phyloP scores from a whole-genome alignment of 2,329 filamentous ascomycete species.

The Dactylellina drechsleri region DNA sequence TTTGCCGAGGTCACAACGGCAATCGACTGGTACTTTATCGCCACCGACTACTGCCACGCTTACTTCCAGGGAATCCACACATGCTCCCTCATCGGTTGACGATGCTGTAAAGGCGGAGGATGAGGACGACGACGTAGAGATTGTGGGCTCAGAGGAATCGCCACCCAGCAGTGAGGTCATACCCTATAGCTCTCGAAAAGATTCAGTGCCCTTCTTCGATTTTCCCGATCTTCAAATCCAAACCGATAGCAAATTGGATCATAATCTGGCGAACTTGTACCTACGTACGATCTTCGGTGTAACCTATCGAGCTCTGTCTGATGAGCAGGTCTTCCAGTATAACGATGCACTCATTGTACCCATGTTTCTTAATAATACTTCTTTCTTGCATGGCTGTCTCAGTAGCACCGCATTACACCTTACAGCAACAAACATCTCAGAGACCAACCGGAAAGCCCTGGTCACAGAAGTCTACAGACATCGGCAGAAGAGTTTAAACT shows the following conservation, averaged over 20 bases:
- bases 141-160: constrained; percentile 31
- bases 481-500: constrained; percentile 48
- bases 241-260: constrained; percentile 41
- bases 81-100: constrained; percentile 23
- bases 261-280: constrained; percentile 50
- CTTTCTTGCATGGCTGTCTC: constrained; percentile 49
- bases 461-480: constrained; percentile 51
- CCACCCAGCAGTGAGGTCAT: constrained; percentile 24
- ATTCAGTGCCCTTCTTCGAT: constrained; percentile 8
- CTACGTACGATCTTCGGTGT: constrained; percentile 48
- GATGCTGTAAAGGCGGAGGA: constrained; percentile 30
- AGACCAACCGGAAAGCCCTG: constrained; percentile 37
- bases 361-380: constrained; percentile 51
- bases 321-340: constrained; percentile 46
- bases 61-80: constrained; percentile 34
- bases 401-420: constrained; percentile 51
- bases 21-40: constrained; percentile 24
- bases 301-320: constrained; percentile 51
- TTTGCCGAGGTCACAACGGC: constrained; percentile 16
- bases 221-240: constrained; percentile 45
- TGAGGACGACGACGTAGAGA: constrained; percentile 16
- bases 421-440: constrained; percentile 46
- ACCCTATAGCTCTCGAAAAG: constrained; percentile 17
- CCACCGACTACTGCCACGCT: constrained; percentile 39
- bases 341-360: constrained; percentile 53